Conservation (phyloP, 768 basidiomycete genomes). For the Boletus rufocinnamomeus region DNA sequence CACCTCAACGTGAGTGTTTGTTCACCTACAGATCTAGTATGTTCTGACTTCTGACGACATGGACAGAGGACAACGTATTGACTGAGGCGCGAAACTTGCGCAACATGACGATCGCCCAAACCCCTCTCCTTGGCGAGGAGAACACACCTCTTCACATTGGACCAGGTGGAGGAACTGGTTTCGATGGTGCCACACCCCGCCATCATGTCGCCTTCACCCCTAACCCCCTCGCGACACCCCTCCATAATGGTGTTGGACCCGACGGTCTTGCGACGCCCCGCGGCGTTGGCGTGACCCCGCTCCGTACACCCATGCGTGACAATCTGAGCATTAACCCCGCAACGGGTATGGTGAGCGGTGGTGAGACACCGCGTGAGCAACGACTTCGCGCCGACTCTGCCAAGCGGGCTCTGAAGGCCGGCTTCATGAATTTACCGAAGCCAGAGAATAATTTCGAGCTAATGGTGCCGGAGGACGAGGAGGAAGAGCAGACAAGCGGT, state of each 20-base stretch:
- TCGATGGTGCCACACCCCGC: slow-evolving; percentile 92
- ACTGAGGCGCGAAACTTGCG: slow-evolving; percentile 94
- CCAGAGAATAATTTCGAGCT: slow-evolving; percentile 99
- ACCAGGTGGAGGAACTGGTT: slow-evolving; percentile 83
- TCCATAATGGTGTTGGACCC: slow-evolving; percentile 49
- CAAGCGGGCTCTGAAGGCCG: slow-evolving; percentile 76
- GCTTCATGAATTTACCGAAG: slow-evolving; percentile 82
- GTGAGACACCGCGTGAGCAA: slow-evolving; percentile 77
- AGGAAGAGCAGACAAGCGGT: slow-evolving; percentile 38
- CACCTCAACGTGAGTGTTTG: slow-evolving; percentile 79
- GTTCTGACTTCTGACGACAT: slow-evolving; percentile 11
- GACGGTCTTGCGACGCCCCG: slow-evolving; percentile 58
- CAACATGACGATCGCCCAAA: slow-evolving; percentile 90
- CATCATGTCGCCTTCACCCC: slow-evolving; percentile 91
- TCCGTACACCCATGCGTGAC: slow-evolving; percentile 95
- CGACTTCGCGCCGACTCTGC: slow-evolving; percentile 60
- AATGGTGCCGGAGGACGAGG: slow-evolving; percentile 87
- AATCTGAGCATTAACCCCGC: slow-evolving; percentile 84
- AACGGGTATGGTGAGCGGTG: slow-evolving; percentile 54
- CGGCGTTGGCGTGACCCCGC: slow-evolving; percentile 67
- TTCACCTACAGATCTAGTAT: slow-evolving; percentile 2
- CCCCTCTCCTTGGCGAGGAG: slow-evolving; percentile 94
- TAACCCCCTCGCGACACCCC: slow-evolving; percentile 91
- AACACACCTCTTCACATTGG: slow-evolving; percentile 88
- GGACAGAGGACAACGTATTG: slow-evolving; percentile 90